phyloP scores from a whole-genome alignment of 108 stramenopile genomes.

The Stephanodiscus triporus region DNA sequence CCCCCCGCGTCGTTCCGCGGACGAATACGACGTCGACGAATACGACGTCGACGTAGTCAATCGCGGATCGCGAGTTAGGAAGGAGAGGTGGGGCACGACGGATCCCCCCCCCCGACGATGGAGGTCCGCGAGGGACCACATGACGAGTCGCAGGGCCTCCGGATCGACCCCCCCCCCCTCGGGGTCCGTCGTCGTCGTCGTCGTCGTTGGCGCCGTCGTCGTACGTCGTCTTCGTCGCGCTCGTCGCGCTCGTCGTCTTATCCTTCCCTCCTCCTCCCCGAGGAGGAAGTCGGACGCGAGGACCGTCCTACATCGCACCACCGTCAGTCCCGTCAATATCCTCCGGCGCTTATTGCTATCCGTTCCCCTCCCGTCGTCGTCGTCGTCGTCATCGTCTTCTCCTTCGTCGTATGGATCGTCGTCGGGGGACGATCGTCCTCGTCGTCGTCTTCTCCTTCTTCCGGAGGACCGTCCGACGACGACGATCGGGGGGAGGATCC shows the following conservation, averaged over 20 bases:
- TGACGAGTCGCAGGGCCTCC: slow-evolving; percentile 29
- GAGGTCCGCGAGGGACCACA: slow-evolving; percentile 29
- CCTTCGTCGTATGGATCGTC: too few relatives aligned
- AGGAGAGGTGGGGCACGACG: slow-evolving; percentile 38
- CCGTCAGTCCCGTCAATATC: slow-evolving; percentile 28
- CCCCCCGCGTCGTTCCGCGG: too few relatives aligned
- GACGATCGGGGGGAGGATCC: neutral
- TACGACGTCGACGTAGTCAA: neutral
- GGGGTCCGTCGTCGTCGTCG: neutral
- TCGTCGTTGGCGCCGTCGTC: neutral
- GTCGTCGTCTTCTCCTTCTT: neutral
- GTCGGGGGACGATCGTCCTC: neutral
- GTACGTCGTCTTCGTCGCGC: too few relatives aligned
- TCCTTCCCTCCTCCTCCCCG: neutral
- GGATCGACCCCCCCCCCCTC: slow-evolving; percentile 1
- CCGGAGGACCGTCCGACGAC: too few relatives aligned
- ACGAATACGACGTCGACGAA: neutral
- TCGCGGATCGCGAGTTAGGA: slow-evolving; percentile 30
- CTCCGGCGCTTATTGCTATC: slow-evolving; percentile 21
- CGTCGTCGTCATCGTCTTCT: slow-evolving; percentile 1
- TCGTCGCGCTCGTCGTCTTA: neutral
- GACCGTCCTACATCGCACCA: slow-evolving; percentile 36
- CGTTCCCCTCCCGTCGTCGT: slow-evolving; percentile 1
- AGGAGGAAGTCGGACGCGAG: slow-evolving; percentile 33
- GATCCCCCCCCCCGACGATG: slow-evolving; percentile 41